Evolutionary conservation across 2,329 filamentous ascomycete genomes (phyloP).

Genomic region (Remersonia thermophila): DNA sequence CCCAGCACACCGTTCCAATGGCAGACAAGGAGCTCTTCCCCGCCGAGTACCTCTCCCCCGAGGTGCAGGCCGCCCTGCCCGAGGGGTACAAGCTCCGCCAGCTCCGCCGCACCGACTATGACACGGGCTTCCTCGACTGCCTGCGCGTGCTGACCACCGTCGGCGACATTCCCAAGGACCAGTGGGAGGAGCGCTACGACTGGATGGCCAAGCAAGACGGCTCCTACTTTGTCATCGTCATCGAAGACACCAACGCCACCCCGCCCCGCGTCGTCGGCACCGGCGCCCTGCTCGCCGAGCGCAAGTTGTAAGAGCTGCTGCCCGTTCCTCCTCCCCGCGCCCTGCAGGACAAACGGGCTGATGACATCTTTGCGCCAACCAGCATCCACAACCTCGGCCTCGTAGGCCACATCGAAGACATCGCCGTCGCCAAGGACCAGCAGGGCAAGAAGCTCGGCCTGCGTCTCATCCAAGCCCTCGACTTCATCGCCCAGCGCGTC

Average conservation of each 20-base stretch:
- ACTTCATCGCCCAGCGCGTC: slow-evolving; percentile 73
- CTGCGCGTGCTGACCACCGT: slow-evolving; percentile 86
- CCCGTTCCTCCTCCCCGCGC: not conserved
- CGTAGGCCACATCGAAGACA: slow-evolving; percentile 96
- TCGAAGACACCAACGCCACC: slow-evolving; percentile 54
- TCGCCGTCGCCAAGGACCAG: slow-evolving; percentile 86
- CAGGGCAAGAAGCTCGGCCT: slow-evolving; percentile 95
- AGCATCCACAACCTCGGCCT: slow-evolving; percentile 69
- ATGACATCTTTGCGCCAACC: too few relatives aligned
- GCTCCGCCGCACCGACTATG: slow-evolving; percentile 65
- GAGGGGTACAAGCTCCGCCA: slow-evolving; percentile 73
- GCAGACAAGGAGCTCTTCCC: slow-evolving; percentile 59
- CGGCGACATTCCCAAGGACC: slow-evolving; percentile 65
- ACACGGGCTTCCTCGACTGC: slow-evolving; percentile 77
- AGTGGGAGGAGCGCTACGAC: slow-evolving; percentile 69
- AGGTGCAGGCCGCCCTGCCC: slow-evolving; percentile 61
- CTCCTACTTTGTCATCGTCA: slow-evolving; percentile 76
- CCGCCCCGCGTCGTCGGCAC: slow-evolving; percentile 69
- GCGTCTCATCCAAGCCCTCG: slow-evolving; percentile 84
- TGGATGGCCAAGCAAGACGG: slow-evolving; percentile 64
- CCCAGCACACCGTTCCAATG: slow-evolving; percentile 21
- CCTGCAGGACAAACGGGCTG: too few relatives aligned
- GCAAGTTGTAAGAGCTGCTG: slow-evolving; percentile 61
- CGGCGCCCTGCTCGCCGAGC: slow-evolving; percentile 80
- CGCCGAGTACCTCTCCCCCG: slow-evolving; percentile 60